Base-by-base conservation (phyloP, 768 basidiomycete genomes). In the Gyrodon lividus region DNA sequence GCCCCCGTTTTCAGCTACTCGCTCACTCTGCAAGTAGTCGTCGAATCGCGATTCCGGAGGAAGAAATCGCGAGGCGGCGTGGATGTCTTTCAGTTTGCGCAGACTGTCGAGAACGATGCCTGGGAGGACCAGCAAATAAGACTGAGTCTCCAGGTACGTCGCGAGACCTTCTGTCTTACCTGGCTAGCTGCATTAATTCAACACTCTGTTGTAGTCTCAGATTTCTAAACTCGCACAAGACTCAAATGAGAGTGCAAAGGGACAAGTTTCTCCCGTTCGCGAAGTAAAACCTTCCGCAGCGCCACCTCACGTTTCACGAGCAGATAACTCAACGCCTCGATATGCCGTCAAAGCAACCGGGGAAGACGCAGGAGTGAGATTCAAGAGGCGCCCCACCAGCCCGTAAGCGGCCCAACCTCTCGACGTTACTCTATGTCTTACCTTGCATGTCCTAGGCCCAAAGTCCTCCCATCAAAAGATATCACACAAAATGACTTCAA, bases 1-100 rank as follows among this genome's bases (percentile, higher is more conserved):
- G 46, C 35, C 49, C 41, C 48, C 43, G 44, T 50, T 54, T 54
- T 55, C 51, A 43, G 28, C 51, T 38, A 60, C 39, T 20, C 46
- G 30, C 58, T 61, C 33, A 56, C 43, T 14, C 53, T 51, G 38
- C 43, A 43, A 43, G 13, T 54, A 86, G 85, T 87, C 41, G 74
- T 89, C 55, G 87, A 89, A 66, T 79, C 83, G 22, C 71, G 76
- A 14, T 67, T 74, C 35, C 79, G 77, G 28, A 70, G 81, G 51
- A 89, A 89, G 70, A 89, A 82, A 63, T 75, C 82, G 4, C 77
- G 80, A 8, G 74, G 69, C 23, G 73, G 68, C 3, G 17, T 77
- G 23, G 83, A 83, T 38, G 78, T 92, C 23, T 92, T 92, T 59
- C 84, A 90, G 64, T 90, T 89, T 67, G 87, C 87, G 0, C 83